phyloP scores from a whole-genome alignment of 176 grass and related monocot genomes.

The Leersia perrieri region DNA sequence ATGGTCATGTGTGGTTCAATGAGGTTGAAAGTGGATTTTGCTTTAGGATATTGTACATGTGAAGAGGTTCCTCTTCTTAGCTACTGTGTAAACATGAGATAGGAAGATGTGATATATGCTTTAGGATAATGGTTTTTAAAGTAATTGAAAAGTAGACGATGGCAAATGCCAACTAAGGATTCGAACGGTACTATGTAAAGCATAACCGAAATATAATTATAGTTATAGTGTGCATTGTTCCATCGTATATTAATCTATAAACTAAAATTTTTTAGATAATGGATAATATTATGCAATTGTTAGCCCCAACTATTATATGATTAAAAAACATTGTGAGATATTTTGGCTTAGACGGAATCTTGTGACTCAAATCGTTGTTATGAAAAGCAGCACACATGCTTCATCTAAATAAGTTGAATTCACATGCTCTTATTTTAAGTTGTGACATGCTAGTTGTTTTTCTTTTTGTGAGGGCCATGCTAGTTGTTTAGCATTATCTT shows the following conservation, averaged over 20 bases:
- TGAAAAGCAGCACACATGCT: conserved; percentile 3
- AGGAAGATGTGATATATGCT: background rate
- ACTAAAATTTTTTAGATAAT: too few relatives aligned
- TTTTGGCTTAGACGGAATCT: background rate
- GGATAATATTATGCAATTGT: too few relatives aligned
- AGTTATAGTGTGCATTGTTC: too few relatives aligned
- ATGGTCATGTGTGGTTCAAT: background rate
- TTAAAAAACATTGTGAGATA: too few relatives aligned
- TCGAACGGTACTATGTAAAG: too few relatives aligned
- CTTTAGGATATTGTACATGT: background rate
- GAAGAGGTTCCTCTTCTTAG: background rate
- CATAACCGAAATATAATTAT: background rate
- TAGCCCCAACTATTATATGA: too few relatives aligned
- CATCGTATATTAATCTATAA: too few relatives aligned
- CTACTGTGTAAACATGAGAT: too few relatives aligned
- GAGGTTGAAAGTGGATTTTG: background rate
- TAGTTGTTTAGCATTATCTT: background rate
- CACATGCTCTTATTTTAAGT: background rate
- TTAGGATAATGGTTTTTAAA: background rate
- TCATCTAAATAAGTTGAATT: background rate
- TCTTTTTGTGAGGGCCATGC: background rate
- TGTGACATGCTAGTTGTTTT: background rate
- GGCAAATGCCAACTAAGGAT: too few relatives aligned
- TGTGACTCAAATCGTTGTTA: background rate
- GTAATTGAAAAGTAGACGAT: too few relatives aligned